Evolutionary conservation across 2,329 filamentous ascomycete species (phyloP), one percentile per base, ranked within the genome.

Genomic region (Claviceps africana): DNA sequence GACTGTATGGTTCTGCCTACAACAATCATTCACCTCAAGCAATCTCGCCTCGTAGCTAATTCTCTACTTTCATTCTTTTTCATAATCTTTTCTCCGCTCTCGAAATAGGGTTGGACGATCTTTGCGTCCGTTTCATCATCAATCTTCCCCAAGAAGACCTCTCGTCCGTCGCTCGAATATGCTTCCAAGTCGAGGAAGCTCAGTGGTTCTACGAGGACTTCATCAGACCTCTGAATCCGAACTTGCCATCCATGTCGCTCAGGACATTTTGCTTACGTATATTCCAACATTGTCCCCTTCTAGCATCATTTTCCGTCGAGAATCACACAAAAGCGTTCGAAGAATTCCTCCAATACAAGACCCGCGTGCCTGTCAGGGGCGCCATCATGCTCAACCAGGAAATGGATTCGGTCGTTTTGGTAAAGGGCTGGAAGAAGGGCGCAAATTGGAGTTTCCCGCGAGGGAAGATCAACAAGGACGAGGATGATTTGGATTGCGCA

Each of bases 181-280:
- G 91, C 71, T 98, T 98, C 68, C 90, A 97, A 71, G 86, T 98
- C 60, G 93, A 98, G 70, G 94, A 98, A 71, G 93, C 93, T 61
- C 94, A 98, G 82, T 98, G 93, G 93, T 98, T 95, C 71, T 98
- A 98, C 79, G 93, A 98, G 75, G 93, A 98, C 70, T 98, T 98
- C 66, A 88, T 98, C 66, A 87, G 93, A 47, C 90, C 91, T 40
- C 75, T 93, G 57, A 86, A 96, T 68, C 84, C 89, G 50, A 78
- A 78, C 40, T 77, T 98, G 11, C 93, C 93, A 4, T 89, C 86
- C 52, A 85, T 97, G 75, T 81, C 83, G 46, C 77, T 98, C 35
- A 83, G 87, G 59, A 82, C 77, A 50, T 98, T 98, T 69, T 91
- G 87, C 61, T 75, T 95, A 54, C 81, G 85, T 60, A 94, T 98